Evolutionary conservation across 179 eudicot species (phyloP).

Genomic region (Silene coronaria): DNA sequence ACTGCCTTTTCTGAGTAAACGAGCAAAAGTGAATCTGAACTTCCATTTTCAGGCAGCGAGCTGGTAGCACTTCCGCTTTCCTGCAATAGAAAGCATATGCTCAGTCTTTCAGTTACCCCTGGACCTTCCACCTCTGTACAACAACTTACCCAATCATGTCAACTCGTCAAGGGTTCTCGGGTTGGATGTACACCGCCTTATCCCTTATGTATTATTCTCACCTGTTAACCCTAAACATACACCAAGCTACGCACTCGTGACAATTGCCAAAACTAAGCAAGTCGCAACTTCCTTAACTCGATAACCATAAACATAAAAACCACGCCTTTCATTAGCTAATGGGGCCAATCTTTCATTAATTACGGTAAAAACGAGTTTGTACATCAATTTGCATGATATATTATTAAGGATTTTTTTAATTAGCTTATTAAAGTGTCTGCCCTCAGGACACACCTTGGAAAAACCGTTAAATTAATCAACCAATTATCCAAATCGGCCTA

Average conservation of each 20-base stretch:
- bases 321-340: not conserved
- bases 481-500: not conserved
- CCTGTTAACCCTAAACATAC: no score
- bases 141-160: no score
- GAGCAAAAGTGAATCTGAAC: conserved; percentile 43
- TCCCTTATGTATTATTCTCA: not conserved
- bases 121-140: not conserved
- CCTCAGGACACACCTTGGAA: no score
- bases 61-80: conserved; percentile 26
- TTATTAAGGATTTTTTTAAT: no score
- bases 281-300: not conserved
- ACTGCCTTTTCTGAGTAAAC: conserved; percentile 65
- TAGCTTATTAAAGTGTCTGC: no score
- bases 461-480: no score
- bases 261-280: no score
- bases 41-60: conserved; percentile 45
- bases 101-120: not conserved
- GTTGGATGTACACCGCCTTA: not conserved
- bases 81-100: conserved; percentile 19
- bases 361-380: no score
- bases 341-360: not conserved
- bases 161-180: not conserved
- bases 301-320: no score
- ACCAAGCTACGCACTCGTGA: no score
- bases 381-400: no score